Conservation (phyloP, 2,329 filamentous ascomycete species). For the Coniochaeta sp. region DNA sequence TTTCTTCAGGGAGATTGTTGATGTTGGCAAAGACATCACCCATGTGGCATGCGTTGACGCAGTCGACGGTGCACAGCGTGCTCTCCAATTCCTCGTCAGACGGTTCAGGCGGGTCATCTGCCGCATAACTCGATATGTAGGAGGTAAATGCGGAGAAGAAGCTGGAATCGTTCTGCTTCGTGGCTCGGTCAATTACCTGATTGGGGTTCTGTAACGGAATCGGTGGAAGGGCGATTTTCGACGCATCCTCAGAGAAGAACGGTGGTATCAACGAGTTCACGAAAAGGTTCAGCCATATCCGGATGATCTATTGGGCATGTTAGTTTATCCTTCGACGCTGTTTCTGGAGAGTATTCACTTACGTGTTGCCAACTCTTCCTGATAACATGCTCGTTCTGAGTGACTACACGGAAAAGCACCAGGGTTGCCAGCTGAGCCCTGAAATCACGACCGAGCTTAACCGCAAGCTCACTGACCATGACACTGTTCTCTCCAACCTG, state of each 20-base stretch:
- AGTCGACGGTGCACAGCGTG: constrained; percentile 89
- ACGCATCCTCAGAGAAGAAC: constrained; percentile 59
- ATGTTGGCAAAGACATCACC: constrained; percentile 78
- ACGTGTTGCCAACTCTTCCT: constrained; percentile 72
- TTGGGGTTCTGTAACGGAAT: constrained; percentile 90
- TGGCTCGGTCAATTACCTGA: constrained; percentile 83
- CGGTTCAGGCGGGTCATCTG: constrained; percentile 93
- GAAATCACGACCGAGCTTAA: constrained; percentile 90
- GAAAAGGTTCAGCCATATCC: constrained; percentile 92
- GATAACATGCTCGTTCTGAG: constrained; percentile 73
- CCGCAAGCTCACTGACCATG: constrained; percentile 97
- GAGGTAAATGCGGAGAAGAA: constrained; percentile 92
- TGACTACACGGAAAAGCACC: constrained; percentile 89
- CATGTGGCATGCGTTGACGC: constrained; percentile 83
- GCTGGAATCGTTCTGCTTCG: constrained; percentile 70
- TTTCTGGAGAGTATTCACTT: constrained; percentile 27
- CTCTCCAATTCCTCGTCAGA: constrained; percentile 96
- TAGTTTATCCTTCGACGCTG: background rate
- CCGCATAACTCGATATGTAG: constrained; percentile 97
- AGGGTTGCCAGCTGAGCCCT: constrained; percentile 89
- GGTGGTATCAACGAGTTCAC: constrained; percentile 87
- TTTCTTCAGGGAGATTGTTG: constrained; percentile 30
- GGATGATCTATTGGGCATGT: constrained; percentile 55
- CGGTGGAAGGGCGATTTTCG: constrained; percentile 62
- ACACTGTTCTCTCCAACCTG: constrained; percentile 87